Percentiles rank a stretch among this genome's conserved stretches.
Evolutionary conservation across 345 rosid genomes (phyloP).

Genomic region (Mallotus nudiflorus): DNA sequence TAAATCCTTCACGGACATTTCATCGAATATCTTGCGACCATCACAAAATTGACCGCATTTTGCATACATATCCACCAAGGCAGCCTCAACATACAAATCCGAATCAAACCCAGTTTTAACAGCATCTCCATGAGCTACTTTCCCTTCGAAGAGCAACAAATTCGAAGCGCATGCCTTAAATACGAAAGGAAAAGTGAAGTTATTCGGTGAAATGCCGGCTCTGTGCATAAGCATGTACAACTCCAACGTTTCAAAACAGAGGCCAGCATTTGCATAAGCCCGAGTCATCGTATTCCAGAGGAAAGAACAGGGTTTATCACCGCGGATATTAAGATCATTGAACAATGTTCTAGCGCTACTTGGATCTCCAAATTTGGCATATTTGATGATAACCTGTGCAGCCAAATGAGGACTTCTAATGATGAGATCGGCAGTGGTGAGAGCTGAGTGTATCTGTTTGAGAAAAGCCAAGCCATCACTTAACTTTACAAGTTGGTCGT

Average conservation of each 20-base stretch:
- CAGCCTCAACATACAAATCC: constrained; percentile 38
- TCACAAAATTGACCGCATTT: constrained; percentile 35
- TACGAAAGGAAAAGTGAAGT: constrained; percentile 45
- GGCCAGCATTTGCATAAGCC: constrained; percentile 44
- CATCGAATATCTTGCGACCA: constrained; percentile 39
- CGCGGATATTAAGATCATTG: constrained; percentile 15
- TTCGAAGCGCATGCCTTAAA: constrained; percentile 43
- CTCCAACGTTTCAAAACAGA: constrained; percentile 34
- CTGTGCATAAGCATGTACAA: constrained; percentile 44
- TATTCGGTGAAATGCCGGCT: constrained; percentile 35
- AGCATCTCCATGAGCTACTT: constrained; percentile 39
- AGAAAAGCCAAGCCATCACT: constrained; percentile 32
- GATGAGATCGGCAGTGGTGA: constrained; percentile 31
- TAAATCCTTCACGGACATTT: constrained; percentile 45
- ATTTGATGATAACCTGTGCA: constrained; percentile 41
- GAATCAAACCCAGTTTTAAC: constrained; percentile 37
- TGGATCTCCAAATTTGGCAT: constrained; percentile 35
- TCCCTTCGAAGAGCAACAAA: constrained; percentile 36
- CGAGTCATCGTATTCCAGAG: constrained; percentile 55
- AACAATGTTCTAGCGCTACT: constrained; percentile 37
- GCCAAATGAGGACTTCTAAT: constrained; percentile 34
- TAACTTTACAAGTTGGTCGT: constrained; percentile 30
- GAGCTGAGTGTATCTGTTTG: constrained; percentile 46
- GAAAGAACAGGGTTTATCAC: constrained; percentile 35
- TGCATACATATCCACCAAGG: constrained; percentile 41